Conservation (phyloP, 2,329 filamentous ascomycete species). For the Penicillium freii region DNA sequence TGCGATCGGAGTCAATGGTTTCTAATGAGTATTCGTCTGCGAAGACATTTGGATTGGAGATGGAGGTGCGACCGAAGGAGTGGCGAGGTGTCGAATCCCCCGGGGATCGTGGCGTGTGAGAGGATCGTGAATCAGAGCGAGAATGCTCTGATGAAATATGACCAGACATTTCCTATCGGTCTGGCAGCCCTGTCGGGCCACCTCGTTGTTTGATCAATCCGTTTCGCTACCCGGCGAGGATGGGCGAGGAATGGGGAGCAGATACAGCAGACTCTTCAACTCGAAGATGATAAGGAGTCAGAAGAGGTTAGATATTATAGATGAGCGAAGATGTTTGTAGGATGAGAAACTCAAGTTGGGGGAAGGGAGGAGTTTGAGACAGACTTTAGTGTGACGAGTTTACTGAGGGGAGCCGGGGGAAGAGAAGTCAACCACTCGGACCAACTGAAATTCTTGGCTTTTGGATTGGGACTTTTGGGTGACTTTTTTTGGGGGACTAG, state of each 20-base stretch:
- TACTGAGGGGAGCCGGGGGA: constrained; percentile 16
- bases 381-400: constrained; percentile 20
- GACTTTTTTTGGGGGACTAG: neutral
- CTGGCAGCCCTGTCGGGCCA: constrained; percentile 41
- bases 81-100: constrained; percentile 32
- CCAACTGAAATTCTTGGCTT: constrained; percentile 8
- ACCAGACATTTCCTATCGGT: constrained; percentile 39
- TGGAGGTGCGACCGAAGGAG: constrained; percentile 34
- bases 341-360: neutral
- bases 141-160: constrained; percentile 38
- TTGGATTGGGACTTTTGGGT: neutral
- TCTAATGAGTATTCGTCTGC: constrained; percentile 51
- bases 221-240: constrained; percentile 21
- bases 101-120: constrained; percentile 25
- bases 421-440: constrained; percentile 6
- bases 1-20: constrained; percentile 37
- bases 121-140: constrained; percentile 36
- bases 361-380: constrained; percentile 16
- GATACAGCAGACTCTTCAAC: neutral
- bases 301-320: neutral
- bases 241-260: constrained; percentile 5
- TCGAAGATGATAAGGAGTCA: neutral
- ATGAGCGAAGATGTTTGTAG: neutral
- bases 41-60: constrained; percentile 47
- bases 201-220: constrained; percentile 33